These are phyloP conservation scores for Penicillium macrosclerotiorum DNA, from an alignment of 495 filamentous ascomycete genomes.

Conservation along the genomic window DNA sequence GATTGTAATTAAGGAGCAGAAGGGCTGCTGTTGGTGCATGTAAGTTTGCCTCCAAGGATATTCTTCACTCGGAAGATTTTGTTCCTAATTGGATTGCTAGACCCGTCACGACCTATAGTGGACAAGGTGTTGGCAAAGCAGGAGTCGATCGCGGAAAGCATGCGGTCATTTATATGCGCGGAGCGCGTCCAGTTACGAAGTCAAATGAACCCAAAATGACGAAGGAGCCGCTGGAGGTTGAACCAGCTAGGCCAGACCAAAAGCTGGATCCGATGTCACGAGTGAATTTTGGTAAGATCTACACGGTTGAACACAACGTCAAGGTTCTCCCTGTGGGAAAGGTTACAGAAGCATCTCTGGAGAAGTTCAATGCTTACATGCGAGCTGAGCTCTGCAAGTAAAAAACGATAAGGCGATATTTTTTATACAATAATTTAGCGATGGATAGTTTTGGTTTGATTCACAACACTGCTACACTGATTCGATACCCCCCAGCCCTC, in stretches of 20 bases:
- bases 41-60: no score
- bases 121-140: conserved; percentile 31
- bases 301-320: conserved; percentile 49
- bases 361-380: conserved; percentile 26
- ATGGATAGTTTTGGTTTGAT: no score
- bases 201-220: conserved; percentile 24
- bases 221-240: conserved; percentile 33
- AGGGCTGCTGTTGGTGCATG: conserved; percentile 31
- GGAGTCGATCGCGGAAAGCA: conserved; percentile 33
- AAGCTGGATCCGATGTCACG: conserved; percentile 39
- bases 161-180: conserved; percentile 35
- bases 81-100: conserved; percentile 10
- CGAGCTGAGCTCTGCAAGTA: conserved; percentile 2
- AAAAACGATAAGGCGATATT: no score
- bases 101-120: conserved; percentile 37
- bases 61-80: no score
- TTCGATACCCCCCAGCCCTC: no score
- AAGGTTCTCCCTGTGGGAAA: conserved; percentile 40
- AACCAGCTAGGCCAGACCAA: conserved; percentile 16
- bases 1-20: conserved; percentile 26
- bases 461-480: no score
- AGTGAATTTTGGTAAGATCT: conserved; percentile 46
- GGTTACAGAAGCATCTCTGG: conserved; percentile 23
- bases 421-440: no score
- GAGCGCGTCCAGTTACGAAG: conserved; percentile 4